Base-by-base conservation (phyloP, 2,329 filamentous ascomycete species). In the Epichloe bromicola region DNA sequence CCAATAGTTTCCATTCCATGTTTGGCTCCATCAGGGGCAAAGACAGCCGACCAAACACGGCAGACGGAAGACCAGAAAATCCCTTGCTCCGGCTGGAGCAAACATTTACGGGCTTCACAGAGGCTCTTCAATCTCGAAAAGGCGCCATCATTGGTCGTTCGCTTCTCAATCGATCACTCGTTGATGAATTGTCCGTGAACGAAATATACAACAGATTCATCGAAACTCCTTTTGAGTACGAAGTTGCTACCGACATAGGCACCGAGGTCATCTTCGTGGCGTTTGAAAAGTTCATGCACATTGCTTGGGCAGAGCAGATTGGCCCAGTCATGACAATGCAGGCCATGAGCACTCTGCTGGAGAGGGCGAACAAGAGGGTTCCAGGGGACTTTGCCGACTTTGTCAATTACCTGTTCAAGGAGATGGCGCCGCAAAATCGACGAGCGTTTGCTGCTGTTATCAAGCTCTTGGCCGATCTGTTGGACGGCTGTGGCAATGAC, bases 401-500 rank as follows among this genome's bases (percentile, higher is more conserved):
- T 64, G 80, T 85, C 57, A 77, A 77, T 54, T 80, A 74, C 56
- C 65, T 84, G 26, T 83, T 84, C 59, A 67, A 71, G 30, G 81
- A 85, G 54, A 82, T 84, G 78, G 78, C 80, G 14, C 81, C 82
- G 0, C 82, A 85, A 58, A 85, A 85, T 56, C 74, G 79, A 56
- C 80, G 90, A 54, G 89, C 90, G 1, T 87, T 96, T 57, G 85
- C 85, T 38, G 81, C 85, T 1, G 78, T 95, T 48, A 83, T 96
- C 61, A 91, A 88, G 60, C 75, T 97, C 34, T 74, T 97, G 23
- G 86, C 88, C 1, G 88, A 95, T 61, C 72, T 97, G 33, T 77
- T 96, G 6, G 89, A 95, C 56, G 89, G 88, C 3, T 95, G 89
- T 57, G 84, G 84, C 48, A 95, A 95, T 60, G 91, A 96, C 62